Percentiles rank a stretch among this genome's conserved stretches.
Conservation (phyloP, 192 early-diverging fungal genomes). For the Chytriomyces hyalinus region DNA sequence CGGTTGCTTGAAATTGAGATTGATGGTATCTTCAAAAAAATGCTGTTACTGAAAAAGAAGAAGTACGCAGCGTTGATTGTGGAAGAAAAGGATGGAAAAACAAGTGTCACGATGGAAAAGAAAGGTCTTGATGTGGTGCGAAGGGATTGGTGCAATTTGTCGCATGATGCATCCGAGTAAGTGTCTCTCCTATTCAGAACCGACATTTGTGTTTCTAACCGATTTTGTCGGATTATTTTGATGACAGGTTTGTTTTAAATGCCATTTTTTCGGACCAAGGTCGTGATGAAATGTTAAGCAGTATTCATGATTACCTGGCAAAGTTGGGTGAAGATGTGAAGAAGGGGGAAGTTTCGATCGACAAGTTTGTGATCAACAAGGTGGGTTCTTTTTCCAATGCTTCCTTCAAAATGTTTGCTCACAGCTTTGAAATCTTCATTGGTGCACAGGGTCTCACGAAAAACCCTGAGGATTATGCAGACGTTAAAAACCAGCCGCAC, state of each 20-base stretch:
- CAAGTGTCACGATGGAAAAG: conserved; percentile 65
- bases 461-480: conserved; percentile 86
- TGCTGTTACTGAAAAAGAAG: conserved; percentile 96
- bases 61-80: conserved; percentile 92
- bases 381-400: conserved; percentile 36
- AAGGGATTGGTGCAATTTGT: conserved; percentile 96
- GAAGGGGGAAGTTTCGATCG: conserved; percentile 69
- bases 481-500: conserved; percentile 88
- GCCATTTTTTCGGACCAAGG: conserved; percentile 72
- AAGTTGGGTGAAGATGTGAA: conserved; percentile 75
- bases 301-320: conserved; percentile 77
- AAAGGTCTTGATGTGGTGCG: conserved; percentile 97
- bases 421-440: background rate
- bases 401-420: background rate
- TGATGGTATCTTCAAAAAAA: conserved; percentile 87
- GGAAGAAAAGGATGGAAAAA: conserved; percentile 53
- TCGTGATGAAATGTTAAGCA: conserved; percentile 73
- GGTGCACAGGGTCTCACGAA: conserved; percentile 81
- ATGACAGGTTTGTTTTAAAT: conserved; percentile 46
- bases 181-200: no score
- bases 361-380: conserved; percentile 93
- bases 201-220: no score
- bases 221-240: conserved; percentile 22
- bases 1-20: conserved; percentile 95
- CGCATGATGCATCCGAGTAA: conserved; percentile 79